Conservation (phyloP, 2,329 filamentous ascomycete genomes). For the Acephala macrosclerotiorum region DNA sequence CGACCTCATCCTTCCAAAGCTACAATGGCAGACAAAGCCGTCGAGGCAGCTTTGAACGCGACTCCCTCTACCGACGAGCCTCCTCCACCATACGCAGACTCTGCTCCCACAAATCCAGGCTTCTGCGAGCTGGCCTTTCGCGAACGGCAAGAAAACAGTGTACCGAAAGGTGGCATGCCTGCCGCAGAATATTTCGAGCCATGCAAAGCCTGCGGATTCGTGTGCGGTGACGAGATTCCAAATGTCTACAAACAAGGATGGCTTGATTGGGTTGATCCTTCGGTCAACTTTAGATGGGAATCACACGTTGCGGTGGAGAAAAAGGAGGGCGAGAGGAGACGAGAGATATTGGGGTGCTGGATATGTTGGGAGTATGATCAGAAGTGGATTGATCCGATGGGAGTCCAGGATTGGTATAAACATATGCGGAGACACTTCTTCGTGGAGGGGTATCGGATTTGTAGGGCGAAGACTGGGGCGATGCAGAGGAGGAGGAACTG, state of each 20-base stretch:
- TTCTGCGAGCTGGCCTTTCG: slow-evolving; percentile 37
- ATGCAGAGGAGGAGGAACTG: slow-evolving; percentile 42
- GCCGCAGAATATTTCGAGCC: slow-evolving; percentile 34
- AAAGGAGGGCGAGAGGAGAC: slow-evolving; percentile 5
- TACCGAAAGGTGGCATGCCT: slow-evolving; percentile 35
- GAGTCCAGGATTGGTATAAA: slow-evolving; percentile 33
- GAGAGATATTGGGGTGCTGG: slow-evolving; percentile 36
- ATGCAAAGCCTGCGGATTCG: slow-evolving; percentile 32
- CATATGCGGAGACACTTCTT: slow-evolving; percentile 36
- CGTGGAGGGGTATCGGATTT: slow-evolving; percentile 36
- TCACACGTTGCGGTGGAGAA: slow-evolving; percentile 31
- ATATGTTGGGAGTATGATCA: slow-evolving; percentile 40
- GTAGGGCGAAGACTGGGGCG: slow-evolving; percentile 35
- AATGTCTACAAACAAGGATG: slow-evolving; percentile 32
- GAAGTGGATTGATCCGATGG: slow-evolving; percentile 33
- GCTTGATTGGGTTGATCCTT: slow-evolving; percentile 38
- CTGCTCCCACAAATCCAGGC: slow-evolving; percentile 32
- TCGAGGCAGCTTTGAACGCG: neutral
- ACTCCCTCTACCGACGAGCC: slow-evolving; percentile 23
- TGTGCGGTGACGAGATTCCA: slow-evolving; percentile 32
- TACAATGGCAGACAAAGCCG: slow-evolving; percentile 19
- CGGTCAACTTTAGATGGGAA: slow-evolving; percentile 40
- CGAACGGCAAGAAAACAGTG: slow-evolving; percentile 34
- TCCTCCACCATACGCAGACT: slow-evolving; percentile 28
- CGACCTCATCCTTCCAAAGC: neutral